Evolutionary conservation across 495 filamentous ascomycete species (phyloP), one percentile per base, ranked within the genome.

Genomic region (Penicillium psychrofluorescens): DNA sequence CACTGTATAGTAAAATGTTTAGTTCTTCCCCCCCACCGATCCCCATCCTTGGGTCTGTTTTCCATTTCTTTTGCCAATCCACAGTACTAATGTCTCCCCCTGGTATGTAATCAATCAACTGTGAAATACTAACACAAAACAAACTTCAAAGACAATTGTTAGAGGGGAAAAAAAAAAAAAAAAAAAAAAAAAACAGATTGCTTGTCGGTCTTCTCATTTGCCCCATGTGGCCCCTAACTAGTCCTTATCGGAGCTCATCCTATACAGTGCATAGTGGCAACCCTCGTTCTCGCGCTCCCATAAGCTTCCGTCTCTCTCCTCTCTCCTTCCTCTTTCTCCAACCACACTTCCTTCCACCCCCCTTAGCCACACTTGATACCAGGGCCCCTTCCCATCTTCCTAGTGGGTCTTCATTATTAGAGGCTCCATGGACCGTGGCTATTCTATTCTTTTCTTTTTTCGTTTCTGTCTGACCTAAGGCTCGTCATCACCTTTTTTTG

Each of bases 351-450:
- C 40, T 12, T 30, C 22, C 22, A 27, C 15, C 33, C 35, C 37
- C 31, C 13, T 44, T 11, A 11, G 56, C 53, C 56, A 56, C 53
- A 43, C 53, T 59, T 41, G 38, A 51, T 49, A 46, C 35, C 46
- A 46, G 29, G 46, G 22, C 32, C 31, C 31, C 37, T 35, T 27
- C 38, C 36, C 33, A 41, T 36, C 36, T 41, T 29, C 39, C 34
- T 40, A 38, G 46, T 4, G 35, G 36, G 46, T 39, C 41, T 44
- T 43, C 46, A 35, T 45, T 36, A 60, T 58, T 61, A 54, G 57
- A 55, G 45, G 54, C 46, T 39, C 41, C 39, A 49, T 49, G 41
- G 46, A 48, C 52, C 56, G 55, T 54, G 50, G 50, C 53, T 50
- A 31, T 58, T 38, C 42, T 51, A 27, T 49, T 53, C 41, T 44